phyloP scores from a whole-genome alignment of 805 yeast genomes.

The Ogataea pini region DNA sequence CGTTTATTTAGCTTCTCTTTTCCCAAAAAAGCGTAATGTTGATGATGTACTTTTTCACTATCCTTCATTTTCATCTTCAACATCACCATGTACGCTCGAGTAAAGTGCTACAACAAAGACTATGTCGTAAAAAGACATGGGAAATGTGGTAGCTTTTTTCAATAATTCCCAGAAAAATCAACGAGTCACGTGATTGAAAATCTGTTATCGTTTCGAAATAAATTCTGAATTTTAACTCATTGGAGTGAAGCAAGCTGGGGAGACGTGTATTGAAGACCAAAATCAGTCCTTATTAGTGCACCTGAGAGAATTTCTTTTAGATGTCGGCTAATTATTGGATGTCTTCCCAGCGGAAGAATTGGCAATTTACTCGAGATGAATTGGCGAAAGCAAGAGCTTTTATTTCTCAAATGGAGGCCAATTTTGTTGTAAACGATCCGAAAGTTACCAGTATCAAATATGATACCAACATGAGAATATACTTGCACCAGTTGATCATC shows the following conservation, averaged over 20 bases:
- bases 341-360: conserved; percentile 74
- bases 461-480: conserved; percentile 71
- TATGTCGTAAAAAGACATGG: background rate
- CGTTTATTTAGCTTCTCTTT: too few species aligned
- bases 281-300: too few species aligned
- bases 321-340: conserved; percentile 90
- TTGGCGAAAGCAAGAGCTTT: conserved; percentile 36
- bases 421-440: conserved; percentile 12
- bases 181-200: background rate
- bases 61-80: too few species aligned
- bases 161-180: background rate
- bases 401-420: conserved; percentile 26
- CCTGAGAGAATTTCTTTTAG: background rate
- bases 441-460: conserved; percentile 37
- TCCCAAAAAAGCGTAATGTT: too few species aligned
- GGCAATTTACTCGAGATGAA: conserved; percentile 76
- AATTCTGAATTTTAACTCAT: background rate
- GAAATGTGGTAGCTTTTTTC: background rate
- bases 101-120: background rate
- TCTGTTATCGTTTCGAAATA: background rate
- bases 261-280: too few species aligned
- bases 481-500: conserved; percentile 71
- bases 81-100: too few species aligned
- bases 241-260: background rate
- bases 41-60: too few species aligned